These are phyloP conservation scores for Emericellopsis atlantica DNA, from an alignment of 2,329 filamentous ascomycete species.

Conservation along the genomic window DNA sequence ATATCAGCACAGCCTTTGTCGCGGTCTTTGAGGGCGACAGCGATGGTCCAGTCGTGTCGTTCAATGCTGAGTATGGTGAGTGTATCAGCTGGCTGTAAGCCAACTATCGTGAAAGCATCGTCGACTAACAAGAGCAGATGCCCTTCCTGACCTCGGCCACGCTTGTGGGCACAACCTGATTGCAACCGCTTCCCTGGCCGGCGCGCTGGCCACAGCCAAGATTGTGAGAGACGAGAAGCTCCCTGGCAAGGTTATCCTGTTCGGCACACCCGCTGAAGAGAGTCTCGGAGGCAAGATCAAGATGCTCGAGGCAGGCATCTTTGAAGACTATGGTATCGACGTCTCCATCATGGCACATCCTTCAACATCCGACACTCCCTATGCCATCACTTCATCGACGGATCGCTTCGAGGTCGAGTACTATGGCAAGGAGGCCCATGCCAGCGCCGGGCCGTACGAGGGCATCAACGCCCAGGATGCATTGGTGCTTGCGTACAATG, in stretches of 20 bases:
- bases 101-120: background rate
- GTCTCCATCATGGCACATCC: constrained; percentile 3
- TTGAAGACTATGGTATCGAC: constrained; percentile 13
- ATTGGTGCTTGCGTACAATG: constrained; percentile 24
- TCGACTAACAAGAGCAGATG: constrained; percentile 8
- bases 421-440: constrained; percentile 30
- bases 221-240: constrained; percentile 13
- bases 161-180: constrained; percentile 19
- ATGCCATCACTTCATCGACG: constrained; percentile 5
- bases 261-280: constrained; percentile 28
- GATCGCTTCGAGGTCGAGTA: constrained; percentile 15
- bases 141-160: constrained; percentile 20
- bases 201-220: constrained; percentile 15
- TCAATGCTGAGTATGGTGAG: constrained; percentile 24
- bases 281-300: constrained; percentile 26
- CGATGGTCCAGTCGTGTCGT: constrained; percentile 23
- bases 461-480: constrained; percentile 38
- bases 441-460: constrained; percentile 33
- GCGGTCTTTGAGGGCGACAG: constrained; percentile 24
- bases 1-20: constrained; percentile 28
- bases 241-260: constrained; percentile 20
- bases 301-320: constrained; percentile 18
- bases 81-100: background rate
- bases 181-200: constrained; percentile 16
- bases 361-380: constrained; percentile 1